A percentile compares a stretch with the other conserved stretches of the same genome.
phyloP scores from a whole-genome alignment of 352 stramenopile genomes.

The Phytophthora meadii region DNA sequence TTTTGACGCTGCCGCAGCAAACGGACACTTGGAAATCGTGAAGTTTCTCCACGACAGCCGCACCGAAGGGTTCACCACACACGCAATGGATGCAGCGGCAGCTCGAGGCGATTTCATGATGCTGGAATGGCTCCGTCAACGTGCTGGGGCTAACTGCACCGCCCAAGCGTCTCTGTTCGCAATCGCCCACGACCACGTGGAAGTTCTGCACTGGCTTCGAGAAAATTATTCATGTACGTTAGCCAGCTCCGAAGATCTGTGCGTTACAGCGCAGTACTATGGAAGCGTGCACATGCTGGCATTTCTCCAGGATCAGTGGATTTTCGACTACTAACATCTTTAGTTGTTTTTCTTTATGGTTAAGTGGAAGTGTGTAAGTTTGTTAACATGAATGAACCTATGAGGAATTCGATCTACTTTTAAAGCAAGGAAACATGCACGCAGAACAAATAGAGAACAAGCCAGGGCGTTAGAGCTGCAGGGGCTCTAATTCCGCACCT shows the following conservation, averaged over 20 bases:
- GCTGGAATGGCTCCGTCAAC: conserved; percentile 30
- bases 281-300: conserved; percentile 27
- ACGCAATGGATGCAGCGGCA: conserved; percentile 24
- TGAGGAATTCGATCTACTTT: conserved; percentile 15
- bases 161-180: conserved; percentile 28
- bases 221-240: conserved; percentile 16
- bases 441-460: conserved; percentile 4
- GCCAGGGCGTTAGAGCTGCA: conserved; percentile 20
- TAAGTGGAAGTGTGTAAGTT: neutral
- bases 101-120: conserved; percentile 19
- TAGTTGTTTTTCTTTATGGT: conserved; percentile 19
- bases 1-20: conserved; percentile 26
- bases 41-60: conserved; percentile 34
- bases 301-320: conserved; percentile 20
- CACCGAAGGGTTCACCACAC: conserved; percentile 19
- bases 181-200: conserved; percentile 31
- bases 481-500: conserved; percentile 21
- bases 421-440: conserved; percentile 2
- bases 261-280: conserved; percentile 27
- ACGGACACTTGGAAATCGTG: conserved; percentile 31
- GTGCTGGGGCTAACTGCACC: conserved; percentile 9
- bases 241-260: conserved; percentile 11
- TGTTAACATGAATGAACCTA: conserved; percentile 6
- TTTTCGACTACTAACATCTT: neutral
- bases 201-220: conserved; percentile 35